Conservation (phyloP, 2,329 filamentous ascomycete species). For the Aspergillus quadrilineatus region DNA sequence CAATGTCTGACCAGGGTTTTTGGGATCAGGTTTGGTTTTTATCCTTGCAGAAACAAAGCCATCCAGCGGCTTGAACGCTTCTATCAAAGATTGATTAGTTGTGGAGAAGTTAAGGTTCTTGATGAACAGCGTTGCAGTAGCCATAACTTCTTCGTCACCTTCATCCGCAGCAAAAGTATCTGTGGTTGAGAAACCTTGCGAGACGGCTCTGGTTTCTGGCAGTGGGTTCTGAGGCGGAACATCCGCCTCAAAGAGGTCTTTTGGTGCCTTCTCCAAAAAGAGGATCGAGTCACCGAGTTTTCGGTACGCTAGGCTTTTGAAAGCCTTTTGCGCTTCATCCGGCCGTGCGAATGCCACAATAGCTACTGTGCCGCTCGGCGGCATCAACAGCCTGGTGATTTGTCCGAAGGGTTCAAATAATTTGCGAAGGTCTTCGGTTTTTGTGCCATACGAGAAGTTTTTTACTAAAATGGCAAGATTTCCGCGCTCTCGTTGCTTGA, state of each 20-base stretch:
- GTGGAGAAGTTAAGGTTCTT: conserved; percentile 93
- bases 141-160: conserved; percentile 40
- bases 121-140: conserved; percentile 84
- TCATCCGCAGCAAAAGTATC: conserved; percentile 46
- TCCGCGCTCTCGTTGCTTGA: conserved; percentile 79
- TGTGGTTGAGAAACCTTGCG: conserved; percentile 44
- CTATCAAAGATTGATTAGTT: conserved; percentile 70
- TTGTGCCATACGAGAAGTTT: conserved; percentile 86
- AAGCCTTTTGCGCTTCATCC: conserved; percentile 77
- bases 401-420: conserved; percentile 85
- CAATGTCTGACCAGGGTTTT: conserved; percentile 79
- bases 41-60: conserved; percentile 88
- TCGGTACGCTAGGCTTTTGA: conserved; percentile 80
- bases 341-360: conserved; percentile 84
- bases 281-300: conserved; percentile 88
- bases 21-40: conserved; percentile 91
- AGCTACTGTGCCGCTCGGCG: conserved; percentile 86
- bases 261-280: conserved; percentile 91
- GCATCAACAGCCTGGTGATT: conserved; percentile 81
- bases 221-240: conserved; percentile 32
- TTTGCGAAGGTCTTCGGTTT: conserved; percentile 71
- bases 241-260: conserved; percentile 65
- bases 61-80: conserved; percentile 75
- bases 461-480: conserved; percentile 89
- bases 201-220: conserved; percentile 32